A percentile compares a stretch with the other conserved stretches of the same genome.
Evolutionary conservation across 805 yeast species (phyloP).

Genomic region (Brettanomyces custersianus): DNA sequence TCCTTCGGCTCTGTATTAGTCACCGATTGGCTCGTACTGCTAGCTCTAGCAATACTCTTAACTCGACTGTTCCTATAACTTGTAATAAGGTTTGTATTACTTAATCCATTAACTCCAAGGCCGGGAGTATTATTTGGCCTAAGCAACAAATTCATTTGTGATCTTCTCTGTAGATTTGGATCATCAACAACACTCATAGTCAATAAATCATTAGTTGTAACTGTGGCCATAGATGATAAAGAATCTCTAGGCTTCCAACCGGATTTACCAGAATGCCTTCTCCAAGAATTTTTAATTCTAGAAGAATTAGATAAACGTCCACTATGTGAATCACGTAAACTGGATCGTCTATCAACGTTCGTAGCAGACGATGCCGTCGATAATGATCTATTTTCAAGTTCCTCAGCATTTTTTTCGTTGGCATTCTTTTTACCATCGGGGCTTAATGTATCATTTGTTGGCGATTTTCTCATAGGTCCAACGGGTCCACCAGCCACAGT

Average conservation of each 20-base stretch:
- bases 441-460: slow-evolving; percentile 6
- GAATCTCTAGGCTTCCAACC: slow-evolving; percentile 51
- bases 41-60: neutral
- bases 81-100: slow-evolving; percentile 2
- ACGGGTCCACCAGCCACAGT: no score
- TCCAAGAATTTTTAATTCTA: slow-evolving; percentile 45
- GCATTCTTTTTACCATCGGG: slow-evolving; percentile 27
- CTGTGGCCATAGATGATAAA: slow-evolving; percentile 67
- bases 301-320: neutral
- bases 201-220: slow-evolving; percentile 75
- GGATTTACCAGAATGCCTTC: slow-evolving; percentile 31
- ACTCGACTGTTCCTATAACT: slow-evolving; percentile 3
- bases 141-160: slow-evolving; percentile 20
- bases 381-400: slow-evolving; percentile 36
- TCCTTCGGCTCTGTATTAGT: neutral
- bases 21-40: neutral
- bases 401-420: slow-evolving; percentile 42
- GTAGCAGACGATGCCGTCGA: slow-evolving; percentile 11
- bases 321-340: neutral
- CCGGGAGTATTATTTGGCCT: neutral
- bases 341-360: slow-evolving; percentile 8
- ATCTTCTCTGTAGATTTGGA: slow-evolving; percentile 29
- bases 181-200: slow-evolving; percentile 72
- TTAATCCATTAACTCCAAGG: neutral
- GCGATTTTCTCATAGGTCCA: slow-evolving; percentile 23